Evolutionary conservation across 2,329 filamentous ascomycete species (phyloP).

Genomic region (Cadophora sp.): DNA sequence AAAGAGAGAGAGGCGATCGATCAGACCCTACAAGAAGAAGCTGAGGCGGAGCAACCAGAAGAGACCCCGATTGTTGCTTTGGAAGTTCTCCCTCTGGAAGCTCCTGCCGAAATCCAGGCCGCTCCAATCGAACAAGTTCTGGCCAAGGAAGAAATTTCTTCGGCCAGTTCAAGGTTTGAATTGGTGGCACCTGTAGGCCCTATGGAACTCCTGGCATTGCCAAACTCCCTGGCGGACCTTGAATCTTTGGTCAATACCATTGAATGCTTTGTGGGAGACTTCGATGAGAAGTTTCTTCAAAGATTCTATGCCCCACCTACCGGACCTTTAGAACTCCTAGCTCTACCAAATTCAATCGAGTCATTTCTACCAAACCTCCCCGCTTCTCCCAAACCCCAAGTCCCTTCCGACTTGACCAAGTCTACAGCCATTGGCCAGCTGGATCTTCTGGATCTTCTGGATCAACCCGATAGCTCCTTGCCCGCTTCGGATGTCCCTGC

Average conservation of each 20-base stretch:
- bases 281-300: constrained; percentile 12
- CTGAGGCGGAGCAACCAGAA: constrained; percentile 23
- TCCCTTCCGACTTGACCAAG: not conserved
- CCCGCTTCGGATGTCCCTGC: constrained; percentile 11
- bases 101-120: not conserved
- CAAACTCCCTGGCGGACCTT: constrained; percentile 50
- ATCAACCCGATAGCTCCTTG: not conserved
- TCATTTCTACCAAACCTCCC: constrained; percentile 9
- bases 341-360: constrained; percentile 27
- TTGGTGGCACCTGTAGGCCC: constrained; percentile 38
- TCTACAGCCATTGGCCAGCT: not conserved
- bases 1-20: constrained; percentile 86
- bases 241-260: not conserved
- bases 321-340: constrained; percentile 27
- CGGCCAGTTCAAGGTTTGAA: constrained; percentile 5
- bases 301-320: constrained; percentile 22
- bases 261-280: constrained; percentile 16
- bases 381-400: not conserved
- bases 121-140: not conserved
- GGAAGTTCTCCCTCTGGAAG: constrained; percentile 8
- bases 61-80: constrained; percentile 3
- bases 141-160: not conserved
- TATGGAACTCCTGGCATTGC: constrained; percentile 58
- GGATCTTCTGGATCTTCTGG: not conserved
- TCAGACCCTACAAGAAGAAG: constrained; percentile 66